Evolutionary conservation across 225 moss, liverwort and hornwort genomes (phyloP).

Genomic region (Anthoceros angustus): DNA sequence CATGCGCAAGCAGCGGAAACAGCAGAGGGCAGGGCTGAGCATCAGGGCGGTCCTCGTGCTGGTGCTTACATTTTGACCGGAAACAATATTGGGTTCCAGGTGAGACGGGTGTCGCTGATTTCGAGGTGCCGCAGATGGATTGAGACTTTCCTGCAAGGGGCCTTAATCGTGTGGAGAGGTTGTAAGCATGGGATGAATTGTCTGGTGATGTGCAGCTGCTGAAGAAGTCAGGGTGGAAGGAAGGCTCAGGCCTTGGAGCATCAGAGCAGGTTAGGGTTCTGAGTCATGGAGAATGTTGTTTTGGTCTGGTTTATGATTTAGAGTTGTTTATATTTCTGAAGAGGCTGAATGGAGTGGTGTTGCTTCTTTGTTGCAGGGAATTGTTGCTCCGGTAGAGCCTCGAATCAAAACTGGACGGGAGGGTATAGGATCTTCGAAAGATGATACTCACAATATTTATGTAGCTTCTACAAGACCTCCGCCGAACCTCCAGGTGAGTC

Average conservation of each 20-base stretch:
- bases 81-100: too few species aligned
- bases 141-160: too few species aligned
- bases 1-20: too few species aligned
- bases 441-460: slow-evolving; percentile 18
- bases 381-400: slow-evolving; percentile 53
- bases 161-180: too few species aligned
- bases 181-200: too few species aligned
- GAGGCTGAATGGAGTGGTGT: not conserved
- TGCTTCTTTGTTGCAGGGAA: slow-evolving; percentile 37
- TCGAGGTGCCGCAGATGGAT: too few species aligned
- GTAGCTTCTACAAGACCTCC: not conserved
- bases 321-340: not conserved
- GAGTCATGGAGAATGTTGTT: not conserved
- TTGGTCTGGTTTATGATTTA: not conserved
- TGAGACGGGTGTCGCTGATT: too few species aligned
- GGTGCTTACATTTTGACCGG: too few species aligned
- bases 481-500: slow-evolving; percentile 9
- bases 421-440: slow-evolving; percentile 67
- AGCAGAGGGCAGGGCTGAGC: too few species aligned
- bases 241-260: slow-evolving; percentile 73
- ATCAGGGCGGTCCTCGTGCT: too few species aligned
- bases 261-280: slow-evolving; percentile 39
- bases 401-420: slow-evolving; percentile 56
- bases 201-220: slow-evolving; percentile 26
- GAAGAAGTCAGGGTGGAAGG: slow-evolving; percentile 84